Evolutionary conservation across 805 yeast species (phyloP).

Genomic region (Barnettozyma sp.): DNA sequence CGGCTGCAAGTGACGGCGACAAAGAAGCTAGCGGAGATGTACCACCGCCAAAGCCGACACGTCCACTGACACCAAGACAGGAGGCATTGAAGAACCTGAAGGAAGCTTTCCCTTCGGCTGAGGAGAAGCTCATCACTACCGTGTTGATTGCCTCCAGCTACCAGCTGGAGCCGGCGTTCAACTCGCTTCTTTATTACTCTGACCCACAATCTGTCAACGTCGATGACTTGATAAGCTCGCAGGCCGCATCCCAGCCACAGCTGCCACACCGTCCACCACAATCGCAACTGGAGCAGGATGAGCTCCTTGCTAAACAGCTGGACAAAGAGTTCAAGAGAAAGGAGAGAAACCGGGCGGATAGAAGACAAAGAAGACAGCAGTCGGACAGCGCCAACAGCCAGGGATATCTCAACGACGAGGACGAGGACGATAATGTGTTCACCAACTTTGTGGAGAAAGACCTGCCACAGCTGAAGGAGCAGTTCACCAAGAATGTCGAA

Average conservation of each 20-base stretch:
- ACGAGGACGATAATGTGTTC: slow-evolving; percentile 42
- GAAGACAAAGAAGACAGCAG: slow-evolving; percentile 22
- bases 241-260: slow-evolving; percentile 30
- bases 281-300: slow-evolving; percentile 64
- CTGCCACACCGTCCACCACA: slow-evolving; percentile 26
- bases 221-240: slow-evolving; percentile 34
- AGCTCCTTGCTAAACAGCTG: slow-evolving; percentile 69
- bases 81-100: slow-evolving; percentile 51
- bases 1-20: slow-evolving; percentile 6
- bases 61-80: slow-evolving; percentile 58
- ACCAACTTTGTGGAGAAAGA: slow-evolving; percentile 54
- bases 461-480: slow-evolving; percentile 53
- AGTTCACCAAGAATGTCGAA: slow-evolving; percentile 66
- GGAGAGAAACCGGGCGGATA: slow-evolving; percentile 24
- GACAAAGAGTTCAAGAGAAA: slow-evolving; percentile 52
- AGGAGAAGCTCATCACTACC: slow-evolving; percentile 64
- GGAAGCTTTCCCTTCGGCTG: slow-evolving; percentile 83
- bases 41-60: slow-evolving; percentile 44
- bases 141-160: slow-evolving; percentile 84
- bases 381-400: slow-evolving; percentile 1
- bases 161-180: slow-evolving; percentile 76
- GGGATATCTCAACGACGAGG: slow-evolving; percentile 16
- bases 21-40: slow-evolving; percentile 7
- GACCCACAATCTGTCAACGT: slow-evolving; percentile 54
- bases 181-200: slow-evolving; percentile 71